Evolutionary conservation across 371 early-diverging fungal genomes (phyloP), one percentile per base, ranked within the genome.

Genomic region (Mucor lusitanicus): DNA sequence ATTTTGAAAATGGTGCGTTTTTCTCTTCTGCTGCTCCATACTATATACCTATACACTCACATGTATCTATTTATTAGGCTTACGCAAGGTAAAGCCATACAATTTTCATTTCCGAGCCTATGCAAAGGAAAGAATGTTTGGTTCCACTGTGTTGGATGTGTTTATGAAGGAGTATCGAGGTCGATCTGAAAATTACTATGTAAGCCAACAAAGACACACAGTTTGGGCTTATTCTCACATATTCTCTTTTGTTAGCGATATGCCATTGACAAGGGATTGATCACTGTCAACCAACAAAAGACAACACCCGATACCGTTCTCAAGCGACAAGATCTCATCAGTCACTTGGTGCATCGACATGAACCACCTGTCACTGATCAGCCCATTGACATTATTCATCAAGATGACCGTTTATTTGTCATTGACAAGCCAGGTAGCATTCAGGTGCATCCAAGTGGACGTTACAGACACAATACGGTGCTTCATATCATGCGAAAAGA

Each of bases 121-220:
- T 74, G 94, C 94, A 17, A 98, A 97, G 75, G 92, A 92, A n/a
- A 87, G 99, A 13, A 97, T 98, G 99, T 68, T 93, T 13, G 89
- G 90, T 5, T 80, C 85, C 13, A 78, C 80, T 5, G 62, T 98
- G 13, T 73, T 90, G n/a, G 88, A 94, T 23, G 85, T 94, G 13
- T 96, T 96, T 66, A 66, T 75, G 63, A 83, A 74, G 9, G 99
- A 98, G 77, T 98, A 97, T 71, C 88, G 92, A 55, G 97, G 95
- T 73, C 87, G 92, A 55, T 72, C 89, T 0, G 75, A 84, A n/a
- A 73, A 79, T 4, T 97, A 97, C 72, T 98, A 97, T 80, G 91
- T 91, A 87, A 69, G 74, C 37, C 27, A 11, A 30, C 30, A 30
- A 30, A 30, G 30, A 6, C 30, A n/a, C 25, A 40, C 30, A 30